Percentiles rank a stretch among this genome's conserved stretches.
Conservation (phyloP, 2,329 filamentous ascomycete species). For the Byssochlamys sp. region DNA sequence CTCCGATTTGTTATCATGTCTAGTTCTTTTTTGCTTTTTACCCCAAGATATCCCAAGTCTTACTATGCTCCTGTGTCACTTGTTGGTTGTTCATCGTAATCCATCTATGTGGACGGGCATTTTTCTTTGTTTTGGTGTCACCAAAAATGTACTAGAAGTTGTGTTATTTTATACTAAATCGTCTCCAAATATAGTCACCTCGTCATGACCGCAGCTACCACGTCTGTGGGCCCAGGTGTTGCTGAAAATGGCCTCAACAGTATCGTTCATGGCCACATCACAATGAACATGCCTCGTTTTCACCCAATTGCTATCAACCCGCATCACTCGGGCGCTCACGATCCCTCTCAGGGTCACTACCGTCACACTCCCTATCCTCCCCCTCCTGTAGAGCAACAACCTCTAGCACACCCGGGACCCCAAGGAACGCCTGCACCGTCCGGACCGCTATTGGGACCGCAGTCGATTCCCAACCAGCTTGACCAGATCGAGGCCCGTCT, state of each 20-base stretch:
- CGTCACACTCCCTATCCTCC: conserved; percentile 12
- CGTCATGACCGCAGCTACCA: conserved; percentile 28
- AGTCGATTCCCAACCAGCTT: conserved; percentile 17
- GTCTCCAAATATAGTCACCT: conserved; percentile 2
- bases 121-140: background rate
- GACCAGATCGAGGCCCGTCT: conserved; percentile 31
- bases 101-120: background rate
- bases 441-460: conserved; percentile 11
- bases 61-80: background rate
- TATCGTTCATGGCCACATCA: conserved; percentile 16
- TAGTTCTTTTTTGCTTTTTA: background rate
- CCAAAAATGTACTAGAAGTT: background rate
- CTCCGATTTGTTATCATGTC: background rate
- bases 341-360: conserved; percentile 16
- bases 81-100: background rate
- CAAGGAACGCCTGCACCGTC: background rate
- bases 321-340: conserved; percentile 22
- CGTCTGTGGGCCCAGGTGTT: conserved; percentile 23
- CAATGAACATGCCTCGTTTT: conserved; percentile 27
- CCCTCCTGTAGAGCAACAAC: conserved; percentile 2
- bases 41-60: background rate
- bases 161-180: background rate
- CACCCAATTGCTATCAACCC: conserved; percentile 35
- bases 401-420: background rate
- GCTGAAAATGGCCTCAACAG: conserved; percentile 25